Evolutionary conservation across 202 grass and related monocot genomes (phyloP).

Genomic region (Schoenoplectus triqueter): DNA sequence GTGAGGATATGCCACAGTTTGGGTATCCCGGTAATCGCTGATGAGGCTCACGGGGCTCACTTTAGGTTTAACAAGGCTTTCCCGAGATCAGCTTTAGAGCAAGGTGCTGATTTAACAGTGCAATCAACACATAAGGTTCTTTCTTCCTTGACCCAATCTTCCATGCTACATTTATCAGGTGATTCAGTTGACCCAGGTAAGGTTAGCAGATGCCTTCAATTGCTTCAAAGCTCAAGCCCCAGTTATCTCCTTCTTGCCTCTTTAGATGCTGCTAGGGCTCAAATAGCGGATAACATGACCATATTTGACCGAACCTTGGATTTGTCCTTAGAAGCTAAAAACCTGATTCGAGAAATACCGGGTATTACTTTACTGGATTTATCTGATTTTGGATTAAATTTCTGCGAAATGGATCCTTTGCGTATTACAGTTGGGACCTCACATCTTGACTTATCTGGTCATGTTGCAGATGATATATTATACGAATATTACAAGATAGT

Average conservation of each 20-base stretch:
- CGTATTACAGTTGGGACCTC: constrained; percentile 61
- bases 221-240: constrained; percentile 82
- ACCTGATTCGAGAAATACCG: constrained; percentile 48
- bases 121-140: constrained; percentile 94
- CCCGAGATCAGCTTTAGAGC: constrained; percentile 69
- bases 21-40: constrained; percentile 76
- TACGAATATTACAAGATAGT: constrained; percentile 57
- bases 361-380: constrained; percentile 68
- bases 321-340: constrained; percentile 50
- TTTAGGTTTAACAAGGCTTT: constrained; percentile 69
- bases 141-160: constrained; percentile 85
- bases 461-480: constrained; percentile 63
- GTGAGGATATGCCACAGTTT: constrained; percentile 49
- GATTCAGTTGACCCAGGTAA: constrained; percentile 29
- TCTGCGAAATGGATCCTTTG: constrained; percentile 71
- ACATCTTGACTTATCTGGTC: constrained; percentile 56
- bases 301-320: constrained; percentile 56
- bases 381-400: constrained; percentile 58
- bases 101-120: constrained; percentile 72
- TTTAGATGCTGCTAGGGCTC: constrained; percentile 83
- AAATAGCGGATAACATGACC: constrained; percentile 46
- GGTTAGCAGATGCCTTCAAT: constrained; percentile 56
- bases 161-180: constrained; percentile 78
- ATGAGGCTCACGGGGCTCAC: constrained; percentile 83
- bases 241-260: constrained; percentile 80